Evolutionary conservation across 2,329 filamentous ascomycete species (phyloP).

Genomic region (Elsinoe batatas): DNA sequence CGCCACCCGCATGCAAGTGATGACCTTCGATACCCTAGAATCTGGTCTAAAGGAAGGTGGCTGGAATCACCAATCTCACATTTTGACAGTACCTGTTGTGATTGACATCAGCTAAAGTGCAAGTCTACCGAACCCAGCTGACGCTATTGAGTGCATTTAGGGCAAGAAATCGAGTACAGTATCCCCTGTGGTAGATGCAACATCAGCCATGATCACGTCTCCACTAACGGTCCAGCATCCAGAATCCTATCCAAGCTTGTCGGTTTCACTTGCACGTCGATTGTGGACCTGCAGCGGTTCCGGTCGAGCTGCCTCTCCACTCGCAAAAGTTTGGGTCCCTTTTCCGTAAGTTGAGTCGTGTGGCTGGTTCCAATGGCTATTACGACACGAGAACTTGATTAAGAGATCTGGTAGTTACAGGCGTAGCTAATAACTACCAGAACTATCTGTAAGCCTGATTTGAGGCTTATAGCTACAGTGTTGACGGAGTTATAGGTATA

Average conservation of each 20-base stretch:
- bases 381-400: no score
- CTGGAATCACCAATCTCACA: background rate
- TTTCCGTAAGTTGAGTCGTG: no score
- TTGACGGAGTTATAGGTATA: no score
- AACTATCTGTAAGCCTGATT: no score
- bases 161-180: background rate
- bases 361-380: no score
- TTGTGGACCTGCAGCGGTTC: slow-evolving; percentile 1
- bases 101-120: slow-evolving; percentile 3
- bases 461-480: no score
- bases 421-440: no score
- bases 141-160: background rate
- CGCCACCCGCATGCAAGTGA: background rate
- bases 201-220: background rate
- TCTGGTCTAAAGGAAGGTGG: background rate
- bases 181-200: background rate
- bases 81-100: background rate
- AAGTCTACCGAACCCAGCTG: background rate
- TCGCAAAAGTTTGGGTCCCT: no score
- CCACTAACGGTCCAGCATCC: background rate
- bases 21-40: slow-evolving; percentile 9
- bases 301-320: background rate
- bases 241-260: slow-evolving; percentile 6
- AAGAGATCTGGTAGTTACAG: no score
- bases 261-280: slow-evolving; percentile 5